Evolutionary conservation across 371 early-diverging fungal species (phyloP), one percentile per base, ranked within the genome.

Genomic region (Amoeboradix gromovi): DNA sequence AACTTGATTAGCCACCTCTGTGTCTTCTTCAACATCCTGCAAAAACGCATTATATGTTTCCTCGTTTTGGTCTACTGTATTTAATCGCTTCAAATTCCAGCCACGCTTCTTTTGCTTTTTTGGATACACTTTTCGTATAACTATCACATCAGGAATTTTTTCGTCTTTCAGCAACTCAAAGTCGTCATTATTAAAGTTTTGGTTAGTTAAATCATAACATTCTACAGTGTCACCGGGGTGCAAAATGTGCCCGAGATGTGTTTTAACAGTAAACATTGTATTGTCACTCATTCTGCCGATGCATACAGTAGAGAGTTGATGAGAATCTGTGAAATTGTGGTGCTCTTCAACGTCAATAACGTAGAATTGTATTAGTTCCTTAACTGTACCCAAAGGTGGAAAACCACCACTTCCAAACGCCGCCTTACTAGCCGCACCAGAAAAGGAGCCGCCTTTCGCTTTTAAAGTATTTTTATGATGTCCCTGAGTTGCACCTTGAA

Each of bases 1-100:
- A 48, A 48, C 48, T 48, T 48, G 48, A 48, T 48, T 48, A 12
- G 48, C 48, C 5, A 48, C 48, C 78, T 95, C 94, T 29, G 87
- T 82, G 81, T 94, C 94, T 80, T 92, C 94, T 78, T 95, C 94
- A 68, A 95, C 80, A 77, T 95, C 96, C 72, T 88, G 83, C 83
- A 90, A 81, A 80, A 92, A 27, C 2, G 66, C 22, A 32, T 30
- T 28, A 32, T 1, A 22, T 28, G 30, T 28, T 30, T 85, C 88
- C 68, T 76, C 77, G 1, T 73, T 71, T 66, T 87, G 89, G 70
- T 85, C 85, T 77, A 91, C 92, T 80, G 89, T 89, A 72, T 79
- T 83, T 65, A 96, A 80, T 69, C 83, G 79, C 77, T 88, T 86
- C 71, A 95, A 77, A 78, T 86, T 89, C 97, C 97, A 96, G 74